A percentile compares a stretch with the other conserved stretches of the same genome.
These are phyloP conservation scores for Phyllosticta citriasiana DNA, from an alignment of 2,329 filamentous ascomycete genomes.

Conservation along the genomic window DNA sequence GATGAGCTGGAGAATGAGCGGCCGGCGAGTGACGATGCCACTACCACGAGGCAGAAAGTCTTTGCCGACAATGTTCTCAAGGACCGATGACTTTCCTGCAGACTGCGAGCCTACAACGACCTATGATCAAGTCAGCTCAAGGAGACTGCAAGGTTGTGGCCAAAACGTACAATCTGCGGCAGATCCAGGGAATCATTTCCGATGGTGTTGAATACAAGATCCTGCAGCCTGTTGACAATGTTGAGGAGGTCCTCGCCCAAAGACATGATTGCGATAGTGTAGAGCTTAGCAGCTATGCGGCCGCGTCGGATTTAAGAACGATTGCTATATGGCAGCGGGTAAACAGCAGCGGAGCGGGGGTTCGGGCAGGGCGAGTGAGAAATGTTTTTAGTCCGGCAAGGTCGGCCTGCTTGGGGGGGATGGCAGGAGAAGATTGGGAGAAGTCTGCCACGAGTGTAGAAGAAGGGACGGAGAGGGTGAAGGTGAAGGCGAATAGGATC, in stretches of 20 bases:
- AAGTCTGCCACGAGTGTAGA: background rate
- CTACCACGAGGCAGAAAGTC: constrained; percentile 95
- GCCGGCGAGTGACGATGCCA: constrained; percentile 89
- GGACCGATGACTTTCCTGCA: constrained; percentile 93
- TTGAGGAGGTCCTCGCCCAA: constrained; percentile 91
- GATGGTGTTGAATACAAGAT: constrained; percentile 98
- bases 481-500: background rate
- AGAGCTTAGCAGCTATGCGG: background rate
- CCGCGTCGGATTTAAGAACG: background rate
- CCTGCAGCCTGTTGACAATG: constrained; percentile 96
- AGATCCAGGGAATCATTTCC: constrained; percentile 96
- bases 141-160: constrained; percentile 13
- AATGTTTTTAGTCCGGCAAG: background rate
- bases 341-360: background rate
- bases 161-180: constrained; percentile 92
- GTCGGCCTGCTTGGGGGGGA: background rate
- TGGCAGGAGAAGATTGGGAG: background rate
- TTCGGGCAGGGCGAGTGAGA: background rate
- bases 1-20: constrained; percentile 95
- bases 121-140: constrained; percentile 38
- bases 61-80: constrained; percentile 96
- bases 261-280: constrained; percentile 58
- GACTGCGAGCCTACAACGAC: constrained; percentile 98
- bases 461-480: background rate
- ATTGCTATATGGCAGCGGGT: background rate